phyloP scores from a whole-genome alignment of 192 early-diverging fungal genomes.

The Coemansia sp. region DNA sequence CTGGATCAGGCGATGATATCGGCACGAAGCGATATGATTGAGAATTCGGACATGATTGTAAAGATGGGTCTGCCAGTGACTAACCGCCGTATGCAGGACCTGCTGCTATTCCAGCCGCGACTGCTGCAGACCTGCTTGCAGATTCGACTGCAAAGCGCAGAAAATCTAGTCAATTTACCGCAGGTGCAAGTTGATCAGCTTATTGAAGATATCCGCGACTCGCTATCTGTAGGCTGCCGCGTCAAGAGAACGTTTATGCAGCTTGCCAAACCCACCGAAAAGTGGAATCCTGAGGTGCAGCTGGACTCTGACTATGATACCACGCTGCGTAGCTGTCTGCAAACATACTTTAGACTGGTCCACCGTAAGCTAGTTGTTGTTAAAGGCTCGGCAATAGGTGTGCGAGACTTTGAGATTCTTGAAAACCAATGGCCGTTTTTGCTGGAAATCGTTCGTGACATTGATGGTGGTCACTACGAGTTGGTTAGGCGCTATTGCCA shows the following conservation, averaged over 20 bases:
- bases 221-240: slow-evolving; percentile 66
- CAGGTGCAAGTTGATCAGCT: slow-evolving; percentile 66
- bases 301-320: slow-evolving; percentile 68
- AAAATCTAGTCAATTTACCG: slow-evolving; percentile 39
- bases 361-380: slow-evolving; percentile 66
- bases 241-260: slow-evolving; percentile 70
- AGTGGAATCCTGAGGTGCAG: slow-evolving; percentile 67
- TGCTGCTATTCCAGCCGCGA: slow-evolving; percentile 74
- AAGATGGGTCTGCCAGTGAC: slow-evolving; percentile 73
- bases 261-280: slow-evolving; percentile 58
- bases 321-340: slow-evolving; percentile 67
- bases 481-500: slow-evolving; percentile 74
- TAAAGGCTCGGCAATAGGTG: slow-evolving; percentile 58
- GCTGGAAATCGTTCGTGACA: slow-evolving; percentile 62
- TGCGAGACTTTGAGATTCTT: slow-evolving; percentile 73
- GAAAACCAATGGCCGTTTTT: slow-evolving; percentile 84
- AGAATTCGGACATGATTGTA: slow-evolving; percentile 60
- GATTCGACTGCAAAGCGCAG: slow-evolving; percentile 66
- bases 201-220: slow-evolving; percentile 74
- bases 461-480: slow-evolving; percentile 73
- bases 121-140: slow-evolving; percentile 80
- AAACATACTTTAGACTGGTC: slow-evolving; percentile 75
- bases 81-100: slow-evolving; percentile 63
- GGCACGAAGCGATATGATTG: slow-evolving; percentile 67
- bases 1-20: slow-evolving; percentile 60